phyloP scores from a whole-genome alignment of 2,329 filamentous ascomycete genomes.

The Ophiostoma fasciatum region DNA sequence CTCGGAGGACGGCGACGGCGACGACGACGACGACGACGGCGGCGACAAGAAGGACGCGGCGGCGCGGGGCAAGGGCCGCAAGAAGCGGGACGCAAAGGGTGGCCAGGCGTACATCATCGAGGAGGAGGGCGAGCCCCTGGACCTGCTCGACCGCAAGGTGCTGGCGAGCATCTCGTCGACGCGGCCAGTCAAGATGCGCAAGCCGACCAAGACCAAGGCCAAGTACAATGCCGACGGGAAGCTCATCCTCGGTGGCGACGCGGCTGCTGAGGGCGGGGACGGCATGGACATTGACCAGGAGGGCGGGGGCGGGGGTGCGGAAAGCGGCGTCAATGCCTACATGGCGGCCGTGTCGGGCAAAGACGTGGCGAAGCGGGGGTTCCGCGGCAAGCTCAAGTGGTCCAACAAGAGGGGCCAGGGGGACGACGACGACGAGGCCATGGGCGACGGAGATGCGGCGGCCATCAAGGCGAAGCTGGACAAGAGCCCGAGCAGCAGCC shows the following conservation, averaged over 20 bases:
- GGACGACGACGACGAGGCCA: conserved; percentile 32
- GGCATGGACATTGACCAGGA: conserved; percentile 44
- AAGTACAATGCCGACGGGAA: conserved; percentile 67
- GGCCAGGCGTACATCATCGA: conserved; percentile 79
- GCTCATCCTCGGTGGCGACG: conserved; percentile 48
- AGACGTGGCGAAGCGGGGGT: conserved; percentile 48
- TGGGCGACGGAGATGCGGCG: conserved; percentile 36
- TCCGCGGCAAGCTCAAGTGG: conserved; percentile 56
- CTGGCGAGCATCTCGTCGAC: conserved; percentile 89
- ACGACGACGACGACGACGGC: background rate
- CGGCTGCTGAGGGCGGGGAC: conserved; percentile 33
- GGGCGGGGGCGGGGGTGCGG: conserved; percentile 20
- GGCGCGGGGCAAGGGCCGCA: conserved; percentile 16
- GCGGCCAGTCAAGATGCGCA: conserved; percentile 54
- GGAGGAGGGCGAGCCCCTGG: conserved; percentile 86
- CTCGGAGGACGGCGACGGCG: conserved; percentile 37
- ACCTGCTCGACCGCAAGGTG: conserved; percentile 77
- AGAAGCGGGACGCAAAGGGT: conserved; percentile 39
- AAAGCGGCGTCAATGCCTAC: conserved; percentile 50
- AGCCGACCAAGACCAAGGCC: conserved; percentile 46
- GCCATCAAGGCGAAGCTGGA: conserved; percentile 22
- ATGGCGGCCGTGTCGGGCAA: conserved; percentile 54
- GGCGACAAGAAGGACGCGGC: background rate
- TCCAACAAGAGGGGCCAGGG: conserved; percentile 42
- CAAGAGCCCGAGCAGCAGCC: conserved; percentile 11